Evolutionary conservation across 495 filamentous ascomycete species (phyloP).

Genomic region (Lasiosphaeriaceae sp.): DNA sequence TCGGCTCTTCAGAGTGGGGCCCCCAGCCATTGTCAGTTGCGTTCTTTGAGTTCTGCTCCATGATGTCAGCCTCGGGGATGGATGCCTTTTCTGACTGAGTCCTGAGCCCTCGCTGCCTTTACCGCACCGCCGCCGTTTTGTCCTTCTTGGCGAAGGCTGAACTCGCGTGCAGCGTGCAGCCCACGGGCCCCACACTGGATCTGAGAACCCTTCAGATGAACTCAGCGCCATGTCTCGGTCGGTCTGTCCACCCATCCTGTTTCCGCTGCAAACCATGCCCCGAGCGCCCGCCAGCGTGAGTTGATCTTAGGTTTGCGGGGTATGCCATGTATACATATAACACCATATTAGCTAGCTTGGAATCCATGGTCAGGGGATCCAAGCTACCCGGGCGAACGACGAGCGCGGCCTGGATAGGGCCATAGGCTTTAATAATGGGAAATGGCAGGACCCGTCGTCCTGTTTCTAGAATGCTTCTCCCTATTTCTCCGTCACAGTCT

Average conservation of each 20-base stretch:
- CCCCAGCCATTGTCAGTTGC: too few relatives aligned
- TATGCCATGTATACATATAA: not conserved
- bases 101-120: too few relatives aligned
- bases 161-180: not conserved
- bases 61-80: too few relatives aligned
- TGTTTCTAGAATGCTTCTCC: slow-evolving; percentile 30
- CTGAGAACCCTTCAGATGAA: not conserved
- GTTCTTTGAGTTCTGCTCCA: too few relatives aligned
- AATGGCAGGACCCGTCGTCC: slow-evolving; percentile 8
- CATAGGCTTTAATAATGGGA: slow-evolving; percentile 13
- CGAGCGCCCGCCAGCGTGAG: slow-evolving; percentile 2
- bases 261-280: slow-evolving; percentile 12
- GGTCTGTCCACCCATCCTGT: slow-evolving; percentile 2
- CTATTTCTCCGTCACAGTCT: slow-evolving; percentile 9
- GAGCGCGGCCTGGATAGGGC: not conserved
- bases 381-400: not conserved
- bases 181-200: not conserved
- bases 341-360: not conserved
- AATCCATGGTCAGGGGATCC: slow-evolving; percentile 4
- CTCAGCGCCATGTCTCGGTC: slow-evolving; percentile 15
- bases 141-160: not conserved
- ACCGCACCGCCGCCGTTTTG: not conserved
- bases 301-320: slow-evolving; percentile 1
- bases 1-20: too few relatives aligned
- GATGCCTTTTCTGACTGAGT: too few relatives aligned